Conservation (phyloP, 257 asterid species). For the Mentha longifolia region DNA sequence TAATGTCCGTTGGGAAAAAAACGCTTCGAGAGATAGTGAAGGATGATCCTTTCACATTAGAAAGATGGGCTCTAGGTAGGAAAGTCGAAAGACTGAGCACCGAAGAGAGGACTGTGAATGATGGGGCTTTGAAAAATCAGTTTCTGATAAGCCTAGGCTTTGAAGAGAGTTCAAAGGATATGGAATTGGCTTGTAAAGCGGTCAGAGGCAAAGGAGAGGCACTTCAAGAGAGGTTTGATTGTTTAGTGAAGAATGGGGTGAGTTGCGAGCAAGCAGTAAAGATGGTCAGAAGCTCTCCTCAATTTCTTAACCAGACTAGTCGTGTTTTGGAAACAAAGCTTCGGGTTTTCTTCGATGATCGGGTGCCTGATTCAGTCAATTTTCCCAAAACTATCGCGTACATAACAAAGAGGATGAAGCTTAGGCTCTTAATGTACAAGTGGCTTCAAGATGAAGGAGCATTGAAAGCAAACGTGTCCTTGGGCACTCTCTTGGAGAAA, state of each 20-base stretch:
- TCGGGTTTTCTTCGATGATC: slow-evolving; percentile 49
- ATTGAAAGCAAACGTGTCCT: slow-evolving; percentile 52
- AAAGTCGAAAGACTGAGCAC: slow-evolving; percentile 39
- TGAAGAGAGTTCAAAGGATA: slow-evolving; percentile 55
- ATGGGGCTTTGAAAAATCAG: slow-evolving; percentile 45
- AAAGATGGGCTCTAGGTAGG: slow-evolving; percentile 55
- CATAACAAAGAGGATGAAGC: slow-evolving; percentile 55
- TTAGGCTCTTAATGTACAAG: slow-evolving; percentile 56
- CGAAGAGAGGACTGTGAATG: slow-evolving; percentile 37
- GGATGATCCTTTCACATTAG: slow-evolving; percentile 58
- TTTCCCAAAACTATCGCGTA: slow-evolving; percentile 55
- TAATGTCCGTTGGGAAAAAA: slow-evolving; percentile 47
- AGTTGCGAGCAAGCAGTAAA: slow-evolving; percentile 45
- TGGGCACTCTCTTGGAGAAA: slow-evolving; percentile 65
- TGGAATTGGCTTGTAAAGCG: slow-evolving; percentile 56
- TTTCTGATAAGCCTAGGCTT: slow-evolving; percentile 67
- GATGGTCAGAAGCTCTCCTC: slow-evolving; percentile 58
- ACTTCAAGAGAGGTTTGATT: slow-evolving; percentile 74
- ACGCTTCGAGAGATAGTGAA: slow-evolving; percentile 52
- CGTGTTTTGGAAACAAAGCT: slow-evolving; percentile 55
- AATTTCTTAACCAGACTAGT: slow-evolving; percentile 63
- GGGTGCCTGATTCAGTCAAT: slow-evolving; percentile 44
- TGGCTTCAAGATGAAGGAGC: slow-evolving; percentile 66
- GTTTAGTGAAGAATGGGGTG: slow-evolving; percentile 59
- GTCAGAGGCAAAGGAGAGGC: slow-evolving; percentile 65